Base-by-base conservation (phyloP, 2,329 filamentous ascomycete species). In the Pezicula neosporulosa region DNA sequence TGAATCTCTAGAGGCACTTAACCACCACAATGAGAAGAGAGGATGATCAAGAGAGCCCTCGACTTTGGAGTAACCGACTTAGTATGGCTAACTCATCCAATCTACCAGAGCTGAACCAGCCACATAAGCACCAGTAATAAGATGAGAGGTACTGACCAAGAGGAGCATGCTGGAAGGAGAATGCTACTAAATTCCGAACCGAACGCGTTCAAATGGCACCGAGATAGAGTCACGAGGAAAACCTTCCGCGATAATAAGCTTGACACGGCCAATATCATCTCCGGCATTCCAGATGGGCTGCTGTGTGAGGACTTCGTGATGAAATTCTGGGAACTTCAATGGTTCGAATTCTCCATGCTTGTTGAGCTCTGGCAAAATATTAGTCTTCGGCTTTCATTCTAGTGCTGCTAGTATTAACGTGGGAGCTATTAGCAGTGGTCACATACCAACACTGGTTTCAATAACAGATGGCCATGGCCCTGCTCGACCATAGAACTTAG, bases 141-240 rank as follows among this genome's bases (percentile, higher is more conserved):
- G 6, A 18, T 35, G 37, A 16, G 1, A 6, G 7, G 36, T 27
- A 69, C 76, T 58, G 72, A 93, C 90, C 78, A 49, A 88, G 70
- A 1, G 90, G 90, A 33, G 88, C 90, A 72, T 94, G 89, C 63
- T 94, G 89, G 61, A 95, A 96, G 1, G 90, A 86, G 68, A 96
- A 94, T 13, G 81, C 80, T 21, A 91, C 80, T 42, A 90, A 69
- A 61, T 92, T 89, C 63, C 86, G 87, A 55, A 88, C 63, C 86
- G 87, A 55, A 88, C 73, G 38, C 83, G 75, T 60, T 89, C 83
- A 57, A 88, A 82, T 0, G 82, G 79, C 39, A 72, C 68, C 2
- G 72, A 70, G 50, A 2, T 61, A 56, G 72, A 80, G 53, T 79
- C 75, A 36, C 82, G 73, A 9, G 77, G 74, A 52, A 90, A 83